Percentiles rank a stretch among this genome's conserved stretches.
phyloP scores from a whole-genome alignment of 768 basidiomycete species.

The Termitomyces sp. region DNA sequence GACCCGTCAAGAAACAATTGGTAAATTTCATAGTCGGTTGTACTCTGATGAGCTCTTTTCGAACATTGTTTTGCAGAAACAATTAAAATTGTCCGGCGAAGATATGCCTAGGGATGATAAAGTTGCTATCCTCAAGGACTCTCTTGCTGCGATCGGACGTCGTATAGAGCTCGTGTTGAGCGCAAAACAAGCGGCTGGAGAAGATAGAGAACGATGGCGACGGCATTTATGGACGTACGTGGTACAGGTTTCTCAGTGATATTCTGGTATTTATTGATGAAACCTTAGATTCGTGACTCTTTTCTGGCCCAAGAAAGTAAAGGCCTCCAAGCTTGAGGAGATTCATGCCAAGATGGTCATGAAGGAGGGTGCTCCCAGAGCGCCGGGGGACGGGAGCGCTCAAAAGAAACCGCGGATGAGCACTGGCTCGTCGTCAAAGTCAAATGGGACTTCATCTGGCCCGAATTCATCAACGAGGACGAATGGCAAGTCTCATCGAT shows the following conservation, averaged over 20 bases:
- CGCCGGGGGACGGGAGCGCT: constrained; percentile 42
- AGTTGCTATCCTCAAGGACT: constrained; percentile 92
- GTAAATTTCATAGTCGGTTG: constrained; percentile 34
- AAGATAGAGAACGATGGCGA: constrained; percentile 83
- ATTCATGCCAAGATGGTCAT: constrained; percentile 96
- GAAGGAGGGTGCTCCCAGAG: constrained; percentile 69
- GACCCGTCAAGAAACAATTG: constrained; percentile 95
- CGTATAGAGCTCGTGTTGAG: constrained; percentile 84
- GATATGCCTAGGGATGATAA: constrained; percentile 95
- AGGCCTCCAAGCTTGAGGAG: constrained; percentile 87
- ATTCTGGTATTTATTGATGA: constrained; percentile 2
- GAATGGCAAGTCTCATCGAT: constrained; percentile 60
- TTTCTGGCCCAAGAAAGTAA: constrained; percentile 98
- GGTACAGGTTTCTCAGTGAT: not conserved
- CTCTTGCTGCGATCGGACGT: constrained; percentile 86
- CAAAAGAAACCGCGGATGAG: constrained; percentile 57
- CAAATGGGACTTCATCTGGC: constrained; percentile 44
- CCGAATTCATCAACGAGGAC: constrained; percentile 40
- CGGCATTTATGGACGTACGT: constrained; percentile 97
- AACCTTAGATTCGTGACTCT: constrained; percentile 77
- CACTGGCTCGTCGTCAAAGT: constrained; percentile 36
- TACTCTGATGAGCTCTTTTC: not conserved
- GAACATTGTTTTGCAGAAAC: constrained; percentile 54
- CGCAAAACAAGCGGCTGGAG: constrained; percentile 69
- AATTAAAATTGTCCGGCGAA: constrained; percentile 89